phyloP scores from a whole-genome alignment of 2,329 filamentous ascomycete genomes.

The Cladophialophora bantiana region DNA sequence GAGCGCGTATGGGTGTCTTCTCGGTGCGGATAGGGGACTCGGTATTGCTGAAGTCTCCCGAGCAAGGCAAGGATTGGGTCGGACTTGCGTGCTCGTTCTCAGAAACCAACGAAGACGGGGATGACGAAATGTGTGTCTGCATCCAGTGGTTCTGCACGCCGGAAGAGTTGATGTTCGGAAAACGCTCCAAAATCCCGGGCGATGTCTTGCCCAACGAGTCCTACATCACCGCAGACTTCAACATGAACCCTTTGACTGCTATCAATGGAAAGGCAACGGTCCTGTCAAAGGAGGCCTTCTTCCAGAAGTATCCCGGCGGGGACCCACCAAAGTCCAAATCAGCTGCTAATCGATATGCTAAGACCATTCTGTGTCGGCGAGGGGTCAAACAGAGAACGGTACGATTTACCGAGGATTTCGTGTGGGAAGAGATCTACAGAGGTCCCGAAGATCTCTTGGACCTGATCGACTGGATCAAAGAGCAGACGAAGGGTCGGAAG shows the following conservation, averaged over 20 bases:
- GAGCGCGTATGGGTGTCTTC: constrained; percentile 82
- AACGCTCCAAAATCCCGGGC: constrained; percentile 67
- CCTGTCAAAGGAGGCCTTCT: constrained; percentile 74
- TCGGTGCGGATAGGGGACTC: constrained; percentile 81
- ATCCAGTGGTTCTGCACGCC: constrained; percentile 94
- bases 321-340: constrained; percentile 69
- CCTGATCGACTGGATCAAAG: constrained; percentile 72
- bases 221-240: constrained; percentile 87
- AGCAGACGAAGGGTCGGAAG: constrained; percentile 68
- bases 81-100: constrained; percentile 85
- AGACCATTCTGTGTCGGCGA: constrained; percentile 86
- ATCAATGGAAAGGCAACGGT: constrained; percentile 90
- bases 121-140: constrained; percentile 75
- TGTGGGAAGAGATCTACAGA: constrained; percentile 84
- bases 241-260: constrained; percentile 82
- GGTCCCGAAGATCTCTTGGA: constrained; percentile 69
- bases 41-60: constrained; percentile 86
- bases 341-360: constrained; percentile 75
- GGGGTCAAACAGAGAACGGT: constrained; percentile 89
- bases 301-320: constrained; percentile 73
- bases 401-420: constrained; percentile 89
- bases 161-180: constrained; percentile 73
- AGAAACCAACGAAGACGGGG: constrained; percentile 73
- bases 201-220: constrained; percentile 89
- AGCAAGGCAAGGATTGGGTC: constrained; percentile 87